Conservation (phyloP, 257 asterid species). For the Catharanthus roseus region DNA sequence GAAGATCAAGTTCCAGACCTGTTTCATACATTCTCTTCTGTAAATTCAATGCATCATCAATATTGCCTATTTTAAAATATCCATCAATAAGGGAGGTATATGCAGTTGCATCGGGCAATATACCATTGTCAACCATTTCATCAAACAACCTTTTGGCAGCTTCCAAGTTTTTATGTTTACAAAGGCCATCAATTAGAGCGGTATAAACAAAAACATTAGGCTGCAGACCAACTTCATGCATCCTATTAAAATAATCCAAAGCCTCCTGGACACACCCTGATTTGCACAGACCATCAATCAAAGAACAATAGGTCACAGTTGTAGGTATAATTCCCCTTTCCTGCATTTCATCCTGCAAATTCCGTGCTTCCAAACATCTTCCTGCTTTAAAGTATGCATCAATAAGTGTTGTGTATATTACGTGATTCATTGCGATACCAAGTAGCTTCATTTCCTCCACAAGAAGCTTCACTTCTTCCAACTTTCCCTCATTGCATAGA, state of each 20-base stretch:
- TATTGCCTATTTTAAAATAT: constrained; percentile 55
- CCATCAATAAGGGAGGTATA: constrained; percentile 72
- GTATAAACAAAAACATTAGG: constrained; percentile 73
- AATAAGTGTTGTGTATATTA: constrained; percentile 61
- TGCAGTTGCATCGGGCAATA: constrained; percentile 58
- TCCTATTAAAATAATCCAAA: constrained; percentile 37
- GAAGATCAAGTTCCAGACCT: constrained; percentile 73
- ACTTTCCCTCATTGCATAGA: constrained; percentile 55
- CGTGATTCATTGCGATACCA: constrained; percentile 46
- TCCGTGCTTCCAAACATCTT: constrained; percentile 53
- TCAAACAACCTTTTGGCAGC: constrained; percentile 57
- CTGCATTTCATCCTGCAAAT: constrained; percentile 63
- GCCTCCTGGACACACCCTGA: constrained; percentile 71
- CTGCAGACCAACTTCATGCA: constrained; percentile 47
- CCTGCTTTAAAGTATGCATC: constrained; percentile 78
- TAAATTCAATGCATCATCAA: constrained; percentile 62
- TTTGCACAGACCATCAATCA: constrained; percentile 71
- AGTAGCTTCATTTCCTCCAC: constrained; percentile 62
- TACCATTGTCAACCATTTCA: constrained; percentile 61
- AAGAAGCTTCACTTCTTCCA: constrained; percentile 55
- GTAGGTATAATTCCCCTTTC: constrained; percentile 54
- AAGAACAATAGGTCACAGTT: constrained; percentile 50
- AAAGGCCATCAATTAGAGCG: constrained; percentile 67
- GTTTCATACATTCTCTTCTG: constrained; percentile 48
- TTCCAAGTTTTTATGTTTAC: constrained; percentile 46